These are phyloP conservation scores for Elongisporangium senticosum DNA, from an alignment of 352 stramenopile species.

Conservation along the genomic window DNA sequence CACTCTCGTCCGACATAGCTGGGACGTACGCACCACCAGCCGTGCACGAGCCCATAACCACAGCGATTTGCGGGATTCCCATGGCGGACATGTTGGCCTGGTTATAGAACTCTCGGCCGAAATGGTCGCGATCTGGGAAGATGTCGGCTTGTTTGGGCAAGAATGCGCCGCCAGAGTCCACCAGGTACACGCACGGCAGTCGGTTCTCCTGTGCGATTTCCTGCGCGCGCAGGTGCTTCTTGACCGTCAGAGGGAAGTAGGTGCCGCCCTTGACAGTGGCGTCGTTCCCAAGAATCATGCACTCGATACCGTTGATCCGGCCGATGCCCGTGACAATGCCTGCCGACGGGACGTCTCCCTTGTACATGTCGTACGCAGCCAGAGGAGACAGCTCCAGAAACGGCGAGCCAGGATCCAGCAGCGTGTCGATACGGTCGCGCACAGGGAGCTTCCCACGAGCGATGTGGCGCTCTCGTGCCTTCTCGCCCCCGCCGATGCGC, in stretches of 20 bases:
- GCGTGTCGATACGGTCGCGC: constrained; percentile 91
- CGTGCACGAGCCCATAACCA: constrained; percentile 97
- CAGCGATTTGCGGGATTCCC: constrained; percentile 95
- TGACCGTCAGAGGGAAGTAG: constrained; percentile 98
- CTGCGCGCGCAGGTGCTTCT: constrained; percentile 94
- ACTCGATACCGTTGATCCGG: constrained; percentile 80
- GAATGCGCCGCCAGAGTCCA: constrained; percentile 94
- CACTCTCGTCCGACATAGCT: constrained; percentile 97
- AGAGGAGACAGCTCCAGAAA: constrained; percentile 95
- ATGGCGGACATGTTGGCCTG: constrained; percentile 93
- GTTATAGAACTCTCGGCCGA: constrained; percentile 99
- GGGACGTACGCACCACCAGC: constrained; percentile 96
- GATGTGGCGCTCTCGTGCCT: constrained; percentile 66
- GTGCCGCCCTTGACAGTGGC: constrained; percentile 98
- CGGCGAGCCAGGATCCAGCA: constrained; percentile 93
- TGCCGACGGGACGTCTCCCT: constrained; percentile 67
- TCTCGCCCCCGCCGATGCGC: constrained; percentile 59
- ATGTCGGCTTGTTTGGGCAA: constrained; percentile 95
- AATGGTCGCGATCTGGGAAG: constrained; percentile 96
- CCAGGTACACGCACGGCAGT: constrained; percentile 97
- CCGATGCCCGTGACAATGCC: constrained; percentile 91
- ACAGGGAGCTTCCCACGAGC: constrained; percentile 75
- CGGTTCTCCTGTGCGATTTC: constrained; percentile 96
- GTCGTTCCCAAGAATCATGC: constrained; percentile 98
- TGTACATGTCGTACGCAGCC: constrained; percentile 85